A percentile compares a stretch with the other conserved stretches of the same genome.
Conservation (phyloP, 2,329 filamentous ascomycete species). For the Phaeosphaeriaceae sp. region DNA sequence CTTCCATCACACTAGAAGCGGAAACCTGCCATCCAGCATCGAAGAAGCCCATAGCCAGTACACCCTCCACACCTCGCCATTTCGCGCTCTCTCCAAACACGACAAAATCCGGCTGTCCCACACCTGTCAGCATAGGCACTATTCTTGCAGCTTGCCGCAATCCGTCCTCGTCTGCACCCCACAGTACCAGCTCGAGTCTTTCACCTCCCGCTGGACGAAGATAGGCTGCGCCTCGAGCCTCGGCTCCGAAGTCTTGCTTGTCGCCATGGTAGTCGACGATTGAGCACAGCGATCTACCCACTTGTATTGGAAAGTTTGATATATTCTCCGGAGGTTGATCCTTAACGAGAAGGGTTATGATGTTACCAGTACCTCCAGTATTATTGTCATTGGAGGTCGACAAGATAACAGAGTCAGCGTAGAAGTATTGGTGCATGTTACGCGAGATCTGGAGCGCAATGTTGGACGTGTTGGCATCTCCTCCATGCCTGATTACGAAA, state of each 20-base stretch:
- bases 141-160: constrained; percentile 61
- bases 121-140: constrained; percentile 64
- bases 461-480: constrained; percentile 32
- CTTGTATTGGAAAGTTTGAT: constrained; percentile 41
- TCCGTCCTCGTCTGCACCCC: constrained; percentile 59
- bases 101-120: constrained; percentile 66
- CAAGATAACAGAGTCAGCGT: constrained; percentile 58
- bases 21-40: constrained; percentile 63
- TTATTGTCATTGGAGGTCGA: not conserved
- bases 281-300: constrained; percentile 21
- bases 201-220: constrained; percentile 58
- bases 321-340: constrained; percentile 25
- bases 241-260: constrained; percentile 32
- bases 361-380: constrained; percentile 50
- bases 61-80: constrained; percentile 62
- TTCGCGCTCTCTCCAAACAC: constrained; percentile 56
- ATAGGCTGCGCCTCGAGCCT: constrained; percentile 59
- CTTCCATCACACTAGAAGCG: constrained; percentile 52
- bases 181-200: constrained; percentile 63
- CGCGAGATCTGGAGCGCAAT: constrained; percentile 64
- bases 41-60: constrained; percentile 64
- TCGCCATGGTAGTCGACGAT: constrained; percentile 31
- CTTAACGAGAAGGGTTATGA: constrained; percentile 52
- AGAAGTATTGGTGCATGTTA: constrained; percentile 67
- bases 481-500: constrained; percentile 54